Base-by-base conservation (phyloP, 2,329 filamentous ascomycete genomes). In the Pseudogymnoascus sp. region DNA sequence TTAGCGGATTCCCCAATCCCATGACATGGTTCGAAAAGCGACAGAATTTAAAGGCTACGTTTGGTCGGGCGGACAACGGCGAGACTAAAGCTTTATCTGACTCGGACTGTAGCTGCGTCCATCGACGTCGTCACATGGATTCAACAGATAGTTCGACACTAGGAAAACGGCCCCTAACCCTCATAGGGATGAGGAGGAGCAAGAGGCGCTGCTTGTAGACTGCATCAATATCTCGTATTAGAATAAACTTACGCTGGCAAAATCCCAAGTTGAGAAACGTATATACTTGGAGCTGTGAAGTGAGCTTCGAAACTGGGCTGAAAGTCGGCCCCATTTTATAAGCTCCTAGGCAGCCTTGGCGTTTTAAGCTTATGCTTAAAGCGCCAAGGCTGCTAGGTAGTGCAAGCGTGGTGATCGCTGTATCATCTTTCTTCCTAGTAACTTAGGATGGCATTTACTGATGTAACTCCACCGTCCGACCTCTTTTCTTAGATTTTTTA, bases 1-100 rank as follows among this genome's bases (percentile, higher is more conserved):
- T 68, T 30, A 67, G 64, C 59, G 59, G 62, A 39, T 68, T 65
- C 18, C 61, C 63, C 23, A 57, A 66, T 33, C 58, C 58, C 48
- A 60, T 67, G 57, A 48, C 61, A 60, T 67, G 59, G 62, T 68
- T 68, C 59, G 37, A 61, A 15, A 33, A 61, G 26, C 60, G 63
- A 21, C 62, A 67, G 59, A 63, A 59, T 30, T 55, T 67, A 2
- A 57, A 63, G 41, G 61, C 64, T 18, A 59, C 34, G 28, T 67
- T 67, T 59, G 62, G 63, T 21, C 57, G 18, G 26, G 59, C 62
- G n/a, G 61, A 66, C 48, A 59, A 67, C 34, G n/a, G 35, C 45
- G 45, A 26, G 45, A n/a, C 35, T 6, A 37, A 37, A 37, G 15
- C 35, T 8, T 39, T 39, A 39, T 39, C 37, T 39, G 9, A 19